These are phyloP conservation scores for Erodium texanum DNA, from an alignment of 441 rosid species.

Conservation along the genomic window DNA sequence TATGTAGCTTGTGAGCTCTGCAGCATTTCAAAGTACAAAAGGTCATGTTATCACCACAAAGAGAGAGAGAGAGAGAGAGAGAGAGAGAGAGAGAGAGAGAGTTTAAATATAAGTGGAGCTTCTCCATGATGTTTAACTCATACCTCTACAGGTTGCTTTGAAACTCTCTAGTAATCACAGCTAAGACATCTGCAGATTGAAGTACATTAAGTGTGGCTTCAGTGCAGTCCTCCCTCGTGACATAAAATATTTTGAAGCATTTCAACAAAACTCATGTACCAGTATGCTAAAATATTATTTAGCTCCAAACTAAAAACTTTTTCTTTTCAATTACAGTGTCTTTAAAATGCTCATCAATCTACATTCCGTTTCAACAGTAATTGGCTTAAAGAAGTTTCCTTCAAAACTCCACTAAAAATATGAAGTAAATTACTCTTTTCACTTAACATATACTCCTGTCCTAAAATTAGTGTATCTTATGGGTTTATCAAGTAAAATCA, in stretches of 20 bases:
- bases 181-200: not conserved
- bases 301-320: not conserved
- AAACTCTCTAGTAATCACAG: not conserved
- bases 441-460: not conserved
- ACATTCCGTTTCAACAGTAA: not conserved
- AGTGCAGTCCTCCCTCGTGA: not conserved
- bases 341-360: no score
- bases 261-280: not conserved
- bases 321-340: not conserved
- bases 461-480: not conserved
- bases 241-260: not conserved
- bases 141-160: not conserved
- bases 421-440: not conserved
- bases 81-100: not conserved
- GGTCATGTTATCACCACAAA: not conserved
- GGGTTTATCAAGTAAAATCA: no score
- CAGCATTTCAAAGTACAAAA: not conserved
- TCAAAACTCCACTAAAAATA: not conserved
- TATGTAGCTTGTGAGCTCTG: conserved; percentile 5
- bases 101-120: not conserved
- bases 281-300: not conserved
- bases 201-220: not conserved
- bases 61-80: not conserved
- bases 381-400: not conserved
- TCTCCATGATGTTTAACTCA: not conserved